phyloP scores from a whole-genome alignment of 179 eudicot species.

The Amaranthus tricolor region DNA sequence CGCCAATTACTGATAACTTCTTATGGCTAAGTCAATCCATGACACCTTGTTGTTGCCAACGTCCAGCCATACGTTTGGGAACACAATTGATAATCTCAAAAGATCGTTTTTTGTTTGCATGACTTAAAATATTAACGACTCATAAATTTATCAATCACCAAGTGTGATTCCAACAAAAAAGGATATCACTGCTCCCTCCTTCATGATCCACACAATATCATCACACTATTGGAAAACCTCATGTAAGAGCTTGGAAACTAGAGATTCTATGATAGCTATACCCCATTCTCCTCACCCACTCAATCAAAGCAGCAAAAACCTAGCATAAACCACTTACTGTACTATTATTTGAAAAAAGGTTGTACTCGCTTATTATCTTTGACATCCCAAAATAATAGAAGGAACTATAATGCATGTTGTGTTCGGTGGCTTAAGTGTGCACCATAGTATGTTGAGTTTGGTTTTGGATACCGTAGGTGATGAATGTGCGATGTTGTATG shows the following conservation, averaged over 20 bases:
- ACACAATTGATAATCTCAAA: not conserved
- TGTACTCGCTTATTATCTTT: not conserved
- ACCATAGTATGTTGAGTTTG: no score
- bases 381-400: not conserved
- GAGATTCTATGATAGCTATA: not conserved
- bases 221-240: not conserved
- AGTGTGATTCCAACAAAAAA: not conserved
- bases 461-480: no score
- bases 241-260: not conserved
- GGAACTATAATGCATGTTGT: not conserved
- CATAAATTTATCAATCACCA: not conserved
- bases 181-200: not conserved
- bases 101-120: not conserved
- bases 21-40: no score
- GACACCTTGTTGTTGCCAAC: not conserved
- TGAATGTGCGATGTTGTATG: no score
- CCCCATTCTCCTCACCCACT: not conserved
- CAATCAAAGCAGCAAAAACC: not conserved
- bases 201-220: not conserved
- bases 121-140: not conserved
- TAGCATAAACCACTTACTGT: not conserved
- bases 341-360: not conserved
- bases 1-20: no score
- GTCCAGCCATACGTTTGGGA: not conserved
- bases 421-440: no score